phyloP scores from a whole-genome alignment of 495 filamentous ascomycete genomes.

The Neurospora hispaniola region DNA sequence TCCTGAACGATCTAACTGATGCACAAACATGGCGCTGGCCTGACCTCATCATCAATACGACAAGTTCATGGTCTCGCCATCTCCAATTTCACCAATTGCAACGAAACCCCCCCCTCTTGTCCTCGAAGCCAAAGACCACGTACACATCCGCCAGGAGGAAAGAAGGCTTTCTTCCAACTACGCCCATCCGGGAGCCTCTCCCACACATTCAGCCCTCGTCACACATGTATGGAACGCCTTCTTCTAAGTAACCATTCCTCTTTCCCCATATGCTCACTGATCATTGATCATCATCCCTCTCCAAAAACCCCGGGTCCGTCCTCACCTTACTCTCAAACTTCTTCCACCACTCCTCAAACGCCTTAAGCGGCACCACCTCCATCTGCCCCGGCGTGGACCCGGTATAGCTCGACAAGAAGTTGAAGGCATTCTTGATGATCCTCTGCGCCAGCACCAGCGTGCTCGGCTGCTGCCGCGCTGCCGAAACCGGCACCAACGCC shows the following conservation, averaged over 20 bases:
- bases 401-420: slow-evolving; percentile 86
- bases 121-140: too few species aligned
- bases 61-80: too few species aligned
- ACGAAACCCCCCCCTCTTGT: too few species aligned
- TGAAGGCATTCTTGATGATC: slow-evolving; percentile 95
- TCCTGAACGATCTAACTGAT: neutral
- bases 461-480: slow-evolving; percentile 24
- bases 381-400: slow-evolving; percentile 38
- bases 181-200: too few species aligned
- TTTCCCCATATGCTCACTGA: neutral
- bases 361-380: slow-evolving; percentile 80
- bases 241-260: neutral
- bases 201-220: too few species aligned
- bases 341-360: slow-evolving; percentile 93
- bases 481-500: slow-evolving; percentile 13
- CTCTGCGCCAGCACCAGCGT: slow-evolving; percentile 77
- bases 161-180: too few species aligned
- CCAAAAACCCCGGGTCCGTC: slow-evolving; percentile 79
- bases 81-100: too few species aligned
- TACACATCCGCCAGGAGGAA: neutral
- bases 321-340: slow-evolving; percentile 90
- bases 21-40: neutral
- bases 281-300: slow-evolving; percentile 46
- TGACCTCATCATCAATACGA: too few species aligned
- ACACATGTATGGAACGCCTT: too few species aligned